Base-by-base conservation (phyloP, 2,329 filamentous ascomycete species). In the Triangularia verruculosa region DNA sequence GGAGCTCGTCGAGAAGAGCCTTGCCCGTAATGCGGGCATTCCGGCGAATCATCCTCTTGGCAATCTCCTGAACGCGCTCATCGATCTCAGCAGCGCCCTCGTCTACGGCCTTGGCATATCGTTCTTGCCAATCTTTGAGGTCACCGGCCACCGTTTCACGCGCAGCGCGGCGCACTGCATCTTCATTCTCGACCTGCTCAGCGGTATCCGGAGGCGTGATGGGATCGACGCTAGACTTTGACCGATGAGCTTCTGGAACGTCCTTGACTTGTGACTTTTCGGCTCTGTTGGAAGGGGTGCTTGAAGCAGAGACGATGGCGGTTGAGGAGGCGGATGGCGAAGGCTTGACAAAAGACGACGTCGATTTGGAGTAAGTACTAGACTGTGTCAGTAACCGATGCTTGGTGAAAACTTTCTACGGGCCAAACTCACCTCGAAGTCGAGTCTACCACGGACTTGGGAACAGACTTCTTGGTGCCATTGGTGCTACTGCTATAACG, bases 61-160 rank as follows among this genome's bases (percentile, higher is more conserved):
- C 74, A 39, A 87, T 84, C 62, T 91, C 88, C 34, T 83, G 79
- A 17, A 89, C 78, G 34, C 87, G 84, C 3, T 86, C 82, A 32
- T 94, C 90, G 66, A 98, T 92, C 66, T 95, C 85, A 20, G 74
- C 72, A 3, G 84, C 84, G 4, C 93, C 93, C 73, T 96, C 93
- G 65, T 96, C 90, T 7, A 92, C 92, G 9, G 93, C 93, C 64
- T 88, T 86, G 27, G 90, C 85, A 74, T 97, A 97, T 72, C 96
- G 96, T 66, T 86, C 86, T 76, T 97, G 90, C 94, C 95, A 99
- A 62, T 84, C 83, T 68, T 86, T 84, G 13, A 99, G 83, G 74
- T 99, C 95, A 53, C 89, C 84, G 1, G 87, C 83, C 51, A 98
- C 90, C 67, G 85, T 85, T 71, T 89, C 84, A 53, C 86, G 86